A percentile compares a stretch with the other conserved stretches of the same genome.
phyloP scores from a whole-genome alignment of 202 grass and related monocot genomes.

The Brachypodium distachyon region DNA sequence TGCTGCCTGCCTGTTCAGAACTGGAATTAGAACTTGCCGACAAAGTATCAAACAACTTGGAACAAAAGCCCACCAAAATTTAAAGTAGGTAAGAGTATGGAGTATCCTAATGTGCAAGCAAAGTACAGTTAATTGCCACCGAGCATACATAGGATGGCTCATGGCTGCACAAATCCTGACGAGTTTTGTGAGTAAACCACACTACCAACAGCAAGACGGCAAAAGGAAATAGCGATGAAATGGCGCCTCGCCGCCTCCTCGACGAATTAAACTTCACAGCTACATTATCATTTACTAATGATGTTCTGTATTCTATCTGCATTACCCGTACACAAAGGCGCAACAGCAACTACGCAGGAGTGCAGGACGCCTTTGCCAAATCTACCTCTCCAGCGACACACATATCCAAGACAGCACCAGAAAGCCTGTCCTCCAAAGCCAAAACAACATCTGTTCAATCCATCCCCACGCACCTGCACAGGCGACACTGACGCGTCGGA shows the following conservation, averaged over 20 bases:
- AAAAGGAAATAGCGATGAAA: neutral
- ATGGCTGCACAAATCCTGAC: neutral
- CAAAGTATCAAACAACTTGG: neutral
- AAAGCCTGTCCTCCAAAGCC: too few species aligned
- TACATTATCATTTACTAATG: neutral
- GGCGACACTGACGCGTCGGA: neutral
- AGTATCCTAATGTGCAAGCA: neutral
- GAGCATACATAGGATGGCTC: neutral
- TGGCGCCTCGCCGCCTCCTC: neutral
- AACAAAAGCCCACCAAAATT: neutral
- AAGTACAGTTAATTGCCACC: neutral
- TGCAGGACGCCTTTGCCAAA: neutral
- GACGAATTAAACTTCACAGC: neutral
- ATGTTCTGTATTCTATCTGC: neutral
- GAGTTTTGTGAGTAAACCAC: neutral
- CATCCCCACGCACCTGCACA: constrained; percentile 5
- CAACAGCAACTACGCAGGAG: neutral
- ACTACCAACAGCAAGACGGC: neutral
- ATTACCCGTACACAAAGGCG: neutral
- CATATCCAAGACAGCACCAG: neutral
- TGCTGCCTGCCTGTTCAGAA: constrained; percentile 12
- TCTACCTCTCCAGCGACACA: neutral
- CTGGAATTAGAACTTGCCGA: neutral
- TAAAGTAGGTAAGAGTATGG: neutral
- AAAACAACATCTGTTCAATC: too few species aligned